Evolutionary conservation across 2,329 filamentous ascomycete genomes (phyloP).

Genomic region (Fusarium buxicola): DNA sequence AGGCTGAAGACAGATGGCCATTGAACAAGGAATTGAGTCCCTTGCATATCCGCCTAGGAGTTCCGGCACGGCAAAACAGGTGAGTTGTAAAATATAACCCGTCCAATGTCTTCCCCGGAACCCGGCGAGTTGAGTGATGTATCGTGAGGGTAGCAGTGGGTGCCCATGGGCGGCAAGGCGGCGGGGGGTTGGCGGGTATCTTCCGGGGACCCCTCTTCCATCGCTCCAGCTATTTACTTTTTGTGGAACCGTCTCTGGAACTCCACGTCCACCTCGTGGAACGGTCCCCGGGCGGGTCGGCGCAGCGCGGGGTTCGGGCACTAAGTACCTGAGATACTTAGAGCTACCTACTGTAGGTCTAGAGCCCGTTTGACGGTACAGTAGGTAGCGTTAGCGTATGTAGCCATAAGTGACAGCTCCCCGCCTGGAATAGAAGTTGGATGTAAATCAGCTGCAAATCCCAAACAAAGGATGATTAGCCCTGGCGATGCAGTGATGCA

Average conservation of each 20-base stretch:
- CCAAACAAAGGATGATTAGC: slow-evolving; percentile 2
- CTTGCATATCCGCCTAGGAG: slow-evolving; percentile 19
- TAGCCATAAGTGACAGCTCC: slow-evolving; percentile 25
- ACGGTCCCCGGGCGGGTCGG: slow-evolving; percentile 32
- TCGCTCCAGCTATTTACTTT: slow-evolving; percentile 3
- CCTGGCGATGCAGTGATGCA: slow-evolving; percentile 3
- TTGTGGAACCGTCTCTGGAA: slow-evolving; percentile 22
- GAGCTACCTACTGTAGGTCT: slow-evolving; percentile 14
- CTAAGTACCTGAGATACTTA: slow-evolving; percentile 29
- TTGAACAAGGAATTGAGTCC: slow-evolving; percentile 12
- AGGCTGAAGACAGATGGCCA: slow-evolving; percentile 7
- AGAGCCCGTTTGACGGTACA: slow-evolving; percentile 26
- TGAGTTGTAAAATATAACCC: slow-evolving; percentile 6
- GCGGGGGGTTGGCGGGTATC: slow-evolving; percentile 11
- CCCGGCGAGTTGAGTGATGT: neutral
- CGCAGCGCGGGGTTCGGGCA: slow-evolving; percentile 44
- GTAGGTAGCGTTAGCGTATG: slow-evolving; percentile 28
- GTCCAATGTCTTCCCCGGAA: slow-evolving; percentile 11
- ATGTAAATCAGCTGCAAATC: neutral
- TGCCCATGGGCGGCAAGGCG: slow-evolving; percentile 2
- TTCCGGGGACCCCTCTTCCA: slow-evolving; percentile 10
- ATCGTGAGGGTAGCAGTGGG: neutral
- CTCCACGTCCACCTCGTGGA: slow-evolving; percentile 23
- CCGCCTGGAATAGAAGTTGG: slow-evolving; percentile 10
- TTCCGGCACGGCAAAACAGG: slow-evolving; percentile 7